These are phyloP conservation scores for Peronospora tabacina DNA, from an alignment of 352 stramenopile genomes.

Conservation along the genomic window DNA sequence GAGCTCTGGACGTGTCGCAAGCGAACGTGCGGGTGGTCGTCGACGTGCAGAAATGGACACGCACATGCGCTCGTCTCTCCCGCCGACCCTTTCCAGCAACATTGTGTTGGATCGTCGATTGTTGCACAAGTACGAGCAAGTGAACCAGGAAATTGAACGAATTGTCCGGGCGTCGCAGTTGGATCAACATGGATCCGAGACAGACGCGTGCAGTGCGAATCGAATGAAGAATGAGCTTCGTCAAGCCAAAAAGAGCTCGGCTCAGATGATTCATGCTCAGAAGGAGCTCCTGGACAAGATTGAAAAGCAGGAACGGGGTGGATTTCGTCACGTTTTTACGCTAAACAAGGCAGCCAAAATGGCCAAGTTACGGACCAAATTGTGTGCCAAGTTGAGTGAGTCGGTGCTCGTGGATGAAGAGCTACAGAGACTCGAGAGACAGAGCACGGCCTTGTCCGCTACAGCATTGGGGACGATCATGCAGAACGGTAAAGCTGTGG, in stretches of 20 bases:
- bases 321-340: slow-evolving; percentile 58
- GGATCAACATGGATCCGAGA: slow-evolving; percentile 19
- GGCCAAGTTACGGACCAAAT: slow-evolving; percentile 59
- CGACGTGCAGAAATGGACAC: slow-evolving; percentile 31
- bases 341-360: slow-evolving; percentile 65
- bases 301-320: slow-evolving; percentile 58
- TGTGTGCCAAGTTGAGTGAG: slow-evolving; percentile 66
- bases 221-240: slow-evolving; percentile 46
- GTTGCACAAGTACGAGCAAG: slow-evolving; percentile 65
- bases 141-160: slow-evolving; percentile 70
- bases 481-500: slow-evolving; percentile 23
- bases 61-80: slow-evolving; percentile 31
- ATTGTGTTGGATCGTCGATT: slow-evolving; percentile 56
- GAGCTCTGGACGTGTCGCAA: slow-evolving; percentile 10
- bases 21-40: slow-evolving; percentile 12
- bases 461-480: slow-evolving; percentile 47
- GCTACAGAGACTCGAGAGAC: slow-evolving; percentile 51
- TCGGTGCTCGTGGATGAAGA: slow-evolving; percentile 60
- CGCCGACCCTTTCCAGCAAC: slow-evolving; percentile 23
- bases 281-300: slow-evolving; percentile 80
- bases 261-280: slow-evolving; percentile 71
- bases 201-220: slow-evolving; percentile 17
- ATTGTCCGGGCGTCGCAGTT: slow-evolving; percentile 55
- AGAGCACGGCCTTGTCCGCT: slow-evolving; percentile 53
- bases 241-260: slow-evolving; percentile 55